These are phyloP conservation scores for Fraxinus dipetala DNA, from an alignment of 305 asterid species.

Conservation along the genomic window DNA sequence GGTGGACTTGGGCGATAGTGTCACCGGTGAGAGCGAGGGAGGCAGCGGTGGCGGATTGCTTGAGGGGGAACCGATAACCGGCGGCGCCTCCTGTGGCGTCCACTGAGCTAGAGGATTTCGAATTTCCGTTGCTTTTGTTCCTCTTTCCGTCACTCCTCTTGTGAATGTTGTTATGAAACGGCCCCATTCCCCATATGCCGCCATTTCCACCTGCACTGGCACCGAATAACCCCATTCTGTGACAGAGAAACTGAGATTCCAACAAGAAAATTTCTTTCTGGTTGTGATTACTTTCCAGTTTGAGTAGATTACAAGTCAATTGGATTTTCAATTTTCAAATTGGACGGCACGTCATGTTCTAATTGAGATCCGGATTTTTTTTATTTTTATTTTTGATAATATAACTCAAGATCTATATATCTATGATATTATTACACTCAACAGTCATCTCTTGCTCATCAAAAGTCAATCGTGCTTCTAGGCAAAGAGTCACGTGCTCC, in stretches of 20 bases:
- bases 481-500: no score
- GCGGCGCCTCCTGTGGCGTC: constrained; percentile 38
- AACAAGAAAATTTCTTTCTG: background rate
- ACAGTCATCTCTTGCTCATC: background rate
- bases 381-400: no score
- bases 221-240: constrained; percentile 47
- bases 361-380: background rate
- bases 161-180: constrained; percentile 30
- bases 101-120: constrained; percentile 43
- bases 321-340: background rate
- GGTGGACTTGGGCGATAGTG: constrained; percentile 70
- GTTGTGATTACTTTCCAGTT: background rate
- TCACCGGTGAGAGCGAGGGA: constrained; percentile 67
- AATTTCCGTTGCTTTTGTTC: constrained; percentile 27
- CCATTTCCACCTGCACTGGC: constrained; percentile 48
- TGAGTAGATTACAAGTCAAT: background rate
- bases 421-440: background rate
- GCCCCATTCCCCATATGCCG: constrained; percentile 56
- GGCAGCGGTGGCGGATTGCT: constrained; percentile 67
- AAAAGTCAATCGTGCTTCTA: no score
- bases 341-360: background rate
- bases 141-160: constrained; percentile 29
- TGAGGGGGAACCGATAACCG: constrained; percentile 47
- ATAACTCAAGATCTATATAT: no score
- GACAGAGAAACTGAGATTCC: background rate